Evolutionary conservation across 129 eudicot genomes (phyloP).

Genomic region (Saussurea involucrata): DNA sequence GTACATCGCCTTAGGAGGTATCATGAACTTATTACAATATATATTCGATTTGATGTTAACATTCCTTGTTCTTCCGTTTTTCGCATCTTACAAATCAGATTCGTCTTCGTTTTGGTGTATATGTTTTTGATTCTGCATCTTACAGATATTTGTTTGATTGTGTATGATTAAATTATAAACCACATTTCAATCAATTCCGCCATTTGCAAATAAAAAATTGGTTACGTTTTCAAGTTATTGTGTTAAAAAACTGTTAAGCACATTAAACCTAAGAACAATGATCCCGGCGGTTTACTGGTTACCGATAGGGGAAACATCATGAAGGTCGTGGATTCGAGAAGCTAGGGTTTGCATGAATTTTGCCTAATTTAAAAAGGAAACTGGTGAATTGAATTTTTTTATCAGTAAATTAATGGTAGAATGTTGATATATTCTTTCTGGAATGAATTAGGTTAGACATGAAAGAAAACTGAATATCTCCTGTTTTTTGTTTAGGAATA

Average conservation of each 20-base stretch:
- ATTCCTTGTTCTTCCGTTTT: background rate
- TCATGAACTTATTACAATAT: background rate
- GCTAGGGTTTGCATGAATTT: background rate
- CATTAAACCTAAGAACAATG: background rate
- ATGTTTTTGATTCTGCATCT: slow-evolving; percentile 4
- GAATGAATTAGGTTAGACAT: background rate
- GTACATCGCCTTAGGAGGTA: slow-evolving; percentile 90
- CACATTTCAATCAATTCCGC: background rate
- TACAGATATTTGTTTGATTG: background rate
- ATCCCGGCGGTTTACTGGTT: background rate
- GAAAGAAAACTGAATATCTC: background rate
- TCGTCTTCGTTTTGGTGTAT: background rate
- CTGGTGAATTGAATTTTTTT: background rate
- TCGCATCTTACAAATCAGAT: background rate
- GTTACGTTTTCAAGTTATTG: background rate
- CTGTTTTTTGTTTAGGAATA: background rate
- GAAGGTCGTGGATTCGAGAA: background rate
- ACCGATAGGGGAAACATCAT: background rate
- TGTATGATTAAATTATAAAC: background rate
- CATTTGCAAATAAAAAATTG: background rate
- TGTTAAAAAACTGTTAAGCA: background rate
- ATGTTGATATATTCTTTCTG: background rate
- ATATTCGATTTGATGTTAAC: background rate
- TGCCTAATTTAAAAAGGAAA: background rate
- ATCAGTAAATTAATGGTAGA: background rate